Percentiles rank a stretch among this genome's conserved stretches.
Evolutionary conservation across 805 yeast species (phyloP).

Genomic region (Peterozyma xylosa): DNA sequence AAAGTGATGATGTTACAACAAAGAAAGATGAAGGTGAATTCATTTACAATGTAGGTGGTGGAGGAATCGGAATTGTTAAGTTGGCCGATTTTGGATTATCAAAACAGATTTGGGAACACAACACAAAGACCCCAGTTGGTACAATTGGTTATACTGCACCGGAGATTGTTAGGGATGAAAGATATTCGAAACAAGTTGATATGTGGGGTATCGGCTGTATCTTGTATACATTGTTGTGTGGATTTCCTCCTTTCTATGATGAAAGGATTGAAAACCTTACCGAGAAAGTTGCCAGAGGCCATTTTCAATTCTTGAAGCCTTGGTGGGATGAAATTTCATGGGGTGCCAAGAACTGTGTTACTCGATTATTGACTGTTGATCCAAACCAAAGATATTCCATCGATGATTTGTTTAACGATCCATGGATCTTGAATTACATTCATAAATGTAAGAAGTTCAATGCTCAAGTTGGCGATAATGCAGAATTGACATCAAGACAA

Average conservation of each 20-base stretch:
- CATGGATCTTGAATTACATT: constrained; percentile 49
- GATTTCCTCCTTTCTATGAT: constrained; percentile 96
- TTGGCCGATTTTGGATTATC: constrained; percentile 95
- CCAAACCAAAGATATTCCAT: constrained; percentile 63
- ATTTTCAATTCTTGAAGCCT: constrained; percentile 67
- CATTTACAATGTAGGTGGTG: constrained; percentile 77
- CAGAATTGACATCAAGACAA: not conserved
- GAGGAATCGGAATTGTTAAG: constrained; percentile 83
- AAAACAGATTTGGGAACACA: constrained; percentile 79
- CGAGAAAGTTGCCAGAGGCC: constrained; percentile 73
- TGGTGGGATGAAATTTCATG: constrained; percentile 84
- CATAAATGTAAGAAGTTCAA: constrained; percentile 7
- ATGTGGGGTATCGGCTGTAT: constrained; percentile 99
- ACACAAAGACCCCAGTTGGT: constrained; percentile 96
- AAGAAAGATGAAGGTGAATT: constrained; percentile 88
- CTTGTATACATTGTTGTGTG: constrained; percentile 85
- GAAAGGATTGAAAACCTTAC: constrained; percentile 69
- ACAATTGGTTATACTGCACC: constrained; percentile 99
- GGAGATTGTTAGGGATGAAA: constrained; percentile 90
- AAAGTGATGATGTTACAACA: constrained; percentile 59
- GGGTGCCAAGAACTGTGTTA: constrained; percentile 65
- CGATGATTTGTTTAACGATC: constrained; percentile 65
- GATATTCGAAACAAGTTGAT: constrained; percentile 89
- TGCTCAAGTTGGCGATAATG: constrained; percentile 5
- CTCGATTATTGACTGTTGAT: constrained; percentile 62